Conservation (phyloP, 345 rosid species). For the Lenwebbia sp. region DNA sequence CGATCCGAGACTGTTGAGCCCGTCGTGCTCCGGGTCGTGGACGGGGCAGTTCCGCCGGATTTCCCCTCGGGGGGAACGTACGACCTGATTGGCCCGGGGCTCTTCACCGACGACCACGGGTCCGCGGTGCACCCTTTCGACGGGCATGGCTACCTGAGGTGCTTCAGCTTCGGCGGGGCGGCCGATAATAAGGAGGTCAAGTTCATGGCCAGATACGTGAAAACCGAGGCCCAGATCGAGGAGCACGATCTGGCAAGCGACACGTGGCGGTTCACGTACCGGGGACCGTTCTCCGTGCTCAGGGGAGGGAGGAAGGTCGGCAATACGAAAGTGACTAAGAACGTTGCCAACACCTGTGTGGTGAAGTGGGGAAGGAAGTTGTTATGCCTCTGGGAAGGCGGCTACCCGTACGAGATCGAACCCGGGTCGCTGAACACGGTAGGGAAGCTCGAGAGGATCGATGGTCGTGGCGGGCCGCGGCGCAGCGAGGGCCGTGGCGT, state of each 20-base stretch:
- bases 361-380: constrained; percentile 66
- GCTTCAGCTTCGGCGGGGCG: constrained; percentile 43
- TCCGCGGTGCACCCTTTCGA: constrained; percentile 89
- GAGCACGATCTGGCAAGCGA: constrained; percentile 58
- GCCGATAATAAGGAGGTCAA: constrained; percentile 14
- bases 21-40: constrained; percentile 21
- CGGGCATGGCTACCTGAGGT: constrained; percentile 88
- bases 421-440: constrained; percentile 58
- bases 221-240: constrained; percentile 71
- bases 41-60: constrained; percentile 54
- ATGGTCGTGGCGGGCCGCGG: constrained; percentile 13
- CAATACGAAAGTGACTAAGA: constrained; percentile 85
- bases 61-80: constrained; percentile 73
- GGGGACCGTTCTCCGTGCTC: constrained; percentile 82
- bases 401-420: constrained; percentile 80
- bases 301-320: constrained; percentile 64
- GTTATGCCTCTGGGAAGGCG: constrained; percentile 92
- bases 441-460: constrained; percentile 31
- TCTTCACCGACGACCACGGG: constrained; percentile 77
- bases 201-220: constrained; percentile 76
- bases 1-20: constrained; percentile 50
- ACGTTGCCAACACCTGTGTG: constrained; percentile 87
- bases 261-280: constrained; percentile 69
- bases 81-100: constrained; percentile 76
- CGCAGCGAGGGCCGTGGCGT: not conserved